These are phyloP conservation scores for Pseudogymnoascus sp. DNA, from an alignment of 2,329 filamentous ascomycete genomes.

Conservation along the genomic window DNA sequence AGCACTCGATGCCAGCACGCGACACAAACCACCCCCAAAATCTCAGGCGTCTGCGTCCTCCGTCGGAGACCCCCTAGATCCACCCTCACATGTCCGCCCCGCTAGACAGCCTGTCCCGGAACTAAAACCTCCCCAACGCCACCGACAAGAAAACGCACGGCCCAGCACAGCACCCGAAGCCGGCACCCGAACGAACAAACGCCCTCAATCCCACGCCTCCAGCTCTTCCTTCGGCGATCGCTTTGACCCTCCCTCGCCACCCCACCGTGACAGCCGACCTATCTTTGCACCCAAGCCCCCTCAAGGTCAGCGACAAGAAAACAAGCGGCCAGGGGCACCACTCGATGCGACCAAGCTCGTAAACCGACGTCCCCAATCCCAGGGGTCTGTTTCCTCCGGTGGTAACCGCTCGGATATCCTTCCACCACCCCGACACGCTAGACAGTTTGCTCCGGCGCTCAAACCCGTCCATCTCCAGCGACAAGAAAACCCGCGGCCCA, in stretches of 20 bases:
- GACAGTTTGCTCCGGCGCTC: too few relatives aligned
- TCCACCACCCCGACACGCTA: background rate
- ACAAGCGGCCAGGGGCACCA: too few relatives aligned
- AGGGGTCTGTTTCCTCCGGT: background rate
- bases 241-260: background rate
- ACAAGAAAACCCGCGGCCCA: background rate
- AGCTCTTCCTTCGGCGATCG: background rate
- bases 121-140: background rate
- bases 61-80: background rate
- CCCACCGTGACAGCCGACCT: too few relatives aligned
- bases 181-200: background rate
- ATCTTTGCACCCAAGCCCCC: too few relatives aligned
- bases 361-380: too few relatives aligned
- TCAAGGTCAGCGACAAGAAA: too few relatives aligned
- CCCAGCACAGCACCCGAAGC: background rate
- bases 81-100: background rate
- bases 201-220: background rate
- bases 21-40: background rate
- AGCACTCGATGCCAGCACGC: background rate
- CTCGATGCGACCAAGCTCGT: too few relatives aligned
- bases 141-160: background rate
- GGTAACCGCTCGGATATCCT: background rate
- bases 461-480: background rate
- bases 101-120: background rate
- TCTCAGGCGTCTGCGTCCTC: background rate